Percentiles rank a stretch among this genome's conserved stretches.
phyloP scores from a whole-genome alignment of 768 basidiomycete genomes.

The Mrakia blollopis region DNA sequence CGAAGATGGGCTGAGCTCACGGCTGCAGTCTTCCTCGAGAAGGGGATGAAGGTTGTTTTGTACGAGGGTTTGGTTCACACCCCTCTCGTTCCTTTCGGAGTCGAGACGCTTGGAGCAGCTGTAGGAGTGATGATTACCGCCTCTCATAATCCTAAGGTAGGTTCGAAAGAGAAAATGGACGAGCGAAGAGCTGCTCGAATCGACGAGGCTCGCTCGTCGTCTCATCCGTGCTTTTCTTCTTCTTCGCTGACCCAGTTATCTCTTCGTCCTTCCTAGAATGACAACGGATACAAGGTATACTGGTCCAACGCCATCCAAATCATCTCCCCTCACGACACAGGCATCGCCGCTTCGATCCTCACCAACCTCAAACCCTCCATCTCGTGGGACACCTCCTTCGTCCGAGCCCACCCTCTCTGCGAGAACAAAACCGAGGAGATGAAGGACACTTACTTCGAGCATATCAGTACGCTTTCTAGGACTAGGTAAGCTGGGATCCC shows the following conservation, averaged over 20 bases:
- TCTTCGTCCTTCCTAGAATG: conserved; percentile 52
- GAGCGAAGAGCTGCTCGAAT: too few species aligned
- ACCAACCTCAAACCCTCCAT: conserved; percentile 55
- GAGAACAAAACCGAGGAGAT: conserved; percentile 59
- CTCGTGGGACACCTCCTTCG: conserved; percentile 45
- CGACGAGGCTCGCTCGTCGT: too few species aligned
- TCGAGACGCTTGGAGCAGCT: conserved; percentile 51
- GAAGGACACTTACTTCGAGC: conserved; percentile 56
- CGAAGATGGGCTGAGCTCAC: conserved; percentile 71
- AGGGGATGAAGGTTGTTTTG: conserved; percentile 65
- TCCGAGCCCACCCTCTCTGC: conserved; percentile 39
- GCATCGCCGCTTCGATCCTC: conserved; percentile 64
- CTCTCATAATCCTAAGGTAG: conserved; percentile 69
- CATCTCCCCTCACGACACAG: conserved; percentile 73
- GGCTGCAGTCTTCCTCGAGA: conserved; percentile 61
- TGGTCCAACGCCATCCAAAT: conserved; percentile 53
- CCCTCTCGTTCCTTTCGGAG: conserved; percentile 48
- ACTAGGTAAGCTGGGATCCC: not conserved
- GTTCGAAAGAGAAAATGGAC: too few species aligned
- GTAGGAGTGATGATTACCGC: conserved; percentile 91
- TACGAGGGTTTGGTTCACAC: conserved; percentile 70
- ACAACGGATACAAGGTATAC: conserved; percentile 79
- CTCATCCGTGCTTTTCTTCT: too few species aligned
- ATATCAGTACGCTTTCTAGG: conserved; percentile 41
- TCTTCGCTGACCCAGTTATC: too few species aligned